Base-by-base conservation (phyloP, 2,329 filamentous ascomycete genomes). In the Neurospora crassa region DNA sequence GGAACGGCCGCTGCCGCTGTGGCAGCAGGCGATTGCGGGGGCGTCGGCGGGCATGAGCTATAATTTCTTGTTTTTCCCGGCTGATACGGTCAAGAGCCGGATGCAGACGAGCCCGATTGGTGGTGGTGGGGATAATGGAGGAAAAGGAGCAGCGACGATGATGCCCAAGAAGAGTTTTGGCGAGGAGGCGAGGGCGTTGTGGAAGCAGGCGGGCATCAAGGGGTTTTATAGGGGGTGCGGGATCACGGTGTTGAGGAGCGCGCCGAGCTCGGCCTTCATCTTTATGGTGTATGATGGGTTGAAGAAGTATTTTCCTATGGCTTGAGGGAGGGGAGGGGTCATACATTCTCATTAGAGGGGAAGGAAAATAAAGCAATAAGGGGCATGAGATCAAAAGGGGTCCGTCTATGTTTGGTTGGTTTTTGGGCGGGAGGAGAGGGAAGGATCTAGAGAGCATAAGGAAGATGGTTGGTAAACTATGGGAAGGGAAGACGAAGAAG, bases 21-120 rank as follows among this genome's bases (percentile, higher is more conserved):
- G 92, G 86, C 93, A 97, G 81, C 94, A 97, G 80, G 93, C 96
- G 78, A 79, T 93, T 24, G 92, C 94, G 1, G 95, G 95, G 59
- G 95, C 95, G 2, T 89, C 90, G 8, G 96, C 95, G 3, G 96
- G 96, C 70, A 92, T 97, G 83, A 90, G 90, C 43, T 99, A 99
- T 83, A 99, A 99, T 80, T 98, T 98, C 79, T 83, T 97, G 29
- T 97, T 98, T 84, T 99, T 96, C 80, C 96, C 96, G 0, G 96
- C 96, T 68, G 96, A 99, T 80, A 99, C 96, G 0, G 91, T 99
- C 84, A 99, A 99, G 83, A 96, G 92, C 20, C 90, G 95, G 68
- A 97, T 99, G 90, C 96, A 99, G 82, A 99, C 96, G 0, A 87
- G 91, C 70, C 91, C 94, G 5, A 84, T 93, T 37, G 34, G 34